Conservation (phyloP, 495 filamentous ascomycete species). For the Collariella sp. region DNA sequence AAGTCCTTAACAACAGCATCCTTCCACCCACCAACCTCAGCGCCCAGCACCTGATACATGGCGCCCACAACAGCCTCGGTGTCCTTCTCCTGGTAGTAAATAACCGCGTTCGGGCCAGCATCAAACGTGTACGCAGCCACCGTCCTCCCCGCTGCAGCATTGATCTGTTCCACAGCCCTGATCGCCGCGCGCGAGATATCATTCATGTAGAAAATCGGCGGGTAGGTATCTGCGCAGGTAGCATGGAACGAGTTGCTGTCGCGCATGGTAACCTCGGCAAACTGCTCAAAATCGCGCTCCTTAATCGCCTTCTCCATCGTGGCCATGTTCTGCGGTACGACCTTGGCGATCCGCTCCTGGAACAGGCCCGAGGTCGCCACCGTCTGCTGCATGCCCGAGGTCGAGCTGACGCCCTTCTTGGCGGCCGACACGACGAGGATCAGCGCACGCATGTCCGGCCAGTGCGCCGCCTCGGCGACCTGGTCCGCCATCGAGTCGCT, state of each 20-base stretch:
- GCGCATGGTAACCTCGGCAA: conserved; percentile 85
- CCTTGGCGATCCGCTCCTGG: conserved; percentile 53
- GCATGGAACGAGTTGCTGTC: conserved; percentile 97
- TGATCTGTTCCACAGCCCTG: conserved; percentile 79
- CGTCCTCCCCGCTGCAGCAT: conserved; percentile 58
- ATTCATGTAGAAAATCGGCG: conserved; percentile 97
- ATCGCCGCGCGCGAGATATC: conserved; percentile 82
- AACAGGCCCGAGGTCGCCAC: conserved; percentile 82
- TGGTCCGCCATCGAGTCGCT: conserved; percentile 76
- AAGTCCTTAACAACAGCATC: conserved; percentile 30
- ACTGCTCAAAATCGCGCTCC: conserved; percentile 71
- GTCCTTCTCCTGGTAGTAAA: conserved; percentile 83
- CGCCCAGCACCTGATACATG: conserved; percentile 48
- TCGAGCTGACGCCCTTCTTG: conserved; percentile 90
- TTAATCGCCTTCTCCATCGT: conserved; percentile 75
- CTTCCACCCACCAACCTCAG: conserved; percentile 54
- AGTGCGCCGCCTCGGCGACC: conserved; percentile 77
- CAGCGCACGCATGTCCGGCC: conserved; percentile 88
- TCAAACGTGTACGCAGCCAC: conserved; percentile 96
- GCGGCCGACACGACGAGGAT: conserved; percentile 83
- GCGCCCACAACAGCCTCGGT: conserved; percentile 60
- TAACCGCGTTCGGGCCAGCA: conserved; percentile 91
- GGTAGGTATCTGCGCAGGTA: conserved; percentile 85
- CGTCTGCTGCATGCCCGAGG: conserved; percentile 92
- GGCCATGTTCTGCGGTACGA: conserved; percentile 80